phyloP scores from a whole-genome alignment of 2,329 filamentous ascomycete genomes.

The Pyricularia grisea region DNA sequence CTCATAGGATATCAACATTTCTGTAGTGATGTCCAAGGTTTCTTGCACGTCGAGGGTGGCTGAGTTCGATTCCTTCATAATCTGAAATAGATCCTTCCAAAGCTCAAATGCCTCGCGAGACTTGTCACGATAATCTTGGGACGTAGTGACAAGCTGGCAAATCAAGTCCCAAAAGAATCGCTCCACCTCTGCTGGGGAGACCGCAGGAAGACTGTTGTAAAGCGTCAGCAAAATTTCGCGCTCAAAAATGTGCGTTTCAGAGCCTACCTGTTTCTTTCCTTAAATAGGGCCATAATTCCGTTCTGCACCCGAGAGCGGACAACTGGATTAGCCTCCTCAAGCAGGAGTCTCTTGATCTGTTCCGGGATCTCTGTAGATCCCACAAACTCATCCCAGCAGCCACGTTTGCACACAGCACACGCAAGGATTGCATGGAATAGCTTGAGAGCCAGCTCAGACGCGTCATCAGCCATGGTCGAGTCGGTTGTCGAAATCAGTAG shows the following conservation, averaged over 20 bases:
- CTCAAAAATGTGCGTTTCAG: background rate
- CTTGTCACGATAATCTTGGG: slow-evolving; percentile 19
- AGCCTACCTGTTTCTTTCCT: slow-evolving; percentile 9
- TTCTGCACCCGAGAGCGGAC: slow-evolving; percentile 26
- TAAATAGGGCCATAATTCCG: slow-evolving; percentile 11
- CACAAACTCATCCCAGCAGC: slow-evolving; percentile 26
- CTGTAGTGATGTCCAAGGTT: slow-evolving; percentile 15
- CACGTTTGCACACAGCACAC: slow-evolving; percentile 11
- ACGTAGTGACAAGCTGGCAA: slow-evolving; percentile 25
- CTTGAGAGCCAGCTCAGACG: slow-evolving; percentile 17
- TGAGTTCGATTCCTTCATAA: slow-evolving; percentile 24
- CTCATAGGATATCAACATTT: slow-evolving; percentile 18
- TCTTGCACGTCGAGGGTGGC: slow-evolving; percentile 18
- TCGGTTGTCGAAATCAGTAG: slow-evolving; percentile 5
- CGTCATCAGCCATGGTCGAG: slow-evolving; percentile 9
- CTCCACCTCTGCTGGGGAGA: slow-evolving; percentile 27
- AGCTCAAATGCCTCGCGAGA: slow-evolving; percentile 37
- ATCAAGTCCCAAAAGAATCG: slow-evolving; percentile 38
- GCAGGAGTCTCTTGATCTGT: slow-evolving; percentile 24
- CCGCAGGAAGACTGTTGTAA: slow-evolving; percentile 13
- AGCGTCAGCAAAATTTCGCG: background rate
- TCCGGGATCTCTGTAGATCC: background rate
- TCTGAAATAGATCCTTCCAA: slow-evolving; percentile 28
- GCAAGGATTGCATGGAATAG: slow-evolving; percentile 28
- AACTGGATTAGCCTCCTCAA: slow-evolving; percentile 23